Conservation (phyloP, 1,284 basidiomycete genomes). For the Heterobasidion annosum region DNA sequence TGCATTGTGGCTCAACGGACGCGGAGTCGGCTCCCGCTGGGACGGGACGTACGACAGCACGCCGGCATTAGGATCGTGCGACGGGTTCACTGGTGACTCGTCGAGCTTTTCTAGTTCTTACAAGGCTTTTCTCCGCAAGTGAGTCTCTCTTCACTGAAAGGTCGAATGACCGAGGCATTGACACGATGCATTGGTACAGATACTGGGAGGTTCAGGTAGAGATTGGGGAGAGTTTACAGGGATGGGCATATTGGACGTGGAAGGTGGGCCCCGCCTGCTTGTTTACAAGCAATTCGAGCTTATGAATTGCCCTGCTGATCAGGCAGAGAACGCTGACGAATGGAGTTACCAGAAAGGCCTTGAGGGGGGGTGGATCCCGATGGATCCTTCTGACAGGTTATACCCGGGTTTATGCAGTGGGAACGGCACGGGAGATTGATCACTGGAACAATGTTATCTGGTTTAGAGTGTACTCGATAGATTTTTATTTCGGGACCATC, state of each 20-base stretch:
- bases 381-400: slow-evolving; percentile 49
- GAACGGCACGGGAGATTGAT: not conserved
- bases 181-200: slow-evolving; percentile 20
- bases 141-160: slow-evolving; percentile 16
- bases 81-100: slow-evolving; percentile 50
- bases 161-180: not conserved
- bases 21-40: slow-evolving; percentile 66
- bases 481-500: too few relatives aligned
- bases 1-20: slow-evolving; percentile 67
- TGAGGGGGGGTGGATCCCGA: slow-evolving; percentile 65
- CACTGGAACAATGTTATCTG: too few relatives aligned
- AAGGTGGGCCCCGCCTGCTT: slow-evolving; percentile 36
- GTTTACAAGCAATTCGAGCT: not conserved
- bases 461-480: too few relatives aligned
- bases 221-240: slow-evolving; percentile 53
- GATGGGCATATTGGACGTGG: slow-evolving; percentile 86
- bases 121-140: slow-evolving; percentile 56
- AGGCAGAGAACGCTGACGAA: slow-evolving; percentile 66
- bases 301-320: not conserved
- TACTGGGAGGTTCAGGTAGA: slow-evolving; percentile 77
- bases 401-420: slow-evolving; percentile 31
- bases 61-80: slow-evolving; percentile 46
- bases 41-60: slow-evolving; percentile 41
- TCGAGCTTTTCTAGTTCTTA: slow-evolving; percentile 52
- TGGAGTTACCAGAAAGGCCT: slow-evolving; percentile 67